Base-by-base conservation (phyloP, 345 rosid species). In the Ceriops zippeliana region DNA sequence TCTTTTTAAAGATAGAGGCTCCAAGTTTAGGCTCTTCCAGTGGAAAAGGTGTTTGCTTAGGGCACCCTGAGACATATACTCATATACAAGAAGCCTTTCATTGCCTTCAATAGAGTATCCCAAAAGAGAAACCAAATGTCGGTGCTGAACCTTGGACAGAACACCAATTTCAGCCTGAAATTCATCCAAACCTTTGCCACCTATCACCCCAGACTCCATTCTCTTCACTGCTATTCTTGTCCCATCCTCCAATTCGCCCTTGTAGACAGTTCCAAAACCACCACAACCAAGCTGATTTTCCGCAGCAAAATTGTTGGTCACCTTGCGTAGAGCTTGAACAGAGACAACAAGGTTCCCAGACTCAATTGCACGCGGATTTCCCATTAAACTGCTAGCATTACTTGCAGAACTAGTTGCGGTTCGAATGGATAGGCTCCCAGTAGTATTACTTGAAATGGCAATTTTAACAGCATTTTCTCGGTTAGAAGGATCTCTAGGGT, bases 231-330 rank as follows among this genome's bases (percentile, higher is more conserved):
- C 86, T 62, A 85, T 79, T 47, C 77, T 70, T 11, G 89, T 83
- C 20, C 89, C 89, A 52, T 83, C 85, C 28, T 79, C 81, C n/a
- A 85, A 68, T 69, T 80, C 85, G 24, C 89, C 88, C 63, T 81
- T 85, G 38, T 85, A 83, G 24, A 85, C 86, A 17, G 77, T 77
- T 51, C 89, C 89, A 57, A 85, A 85, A 8, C 86, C 89, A 52
- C 85, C 89, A 34, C 59, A 58, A 13, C 89, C 89, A 10, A 85
- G 76, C 74, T 83, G 74, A 37, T 85, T 85, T 62, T 79, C 75
- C 4, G 69, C 66, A 1, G 82, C 71, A 53, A 85, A 85, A 67
- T 77, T 67, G 1, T 73, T 62, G 0, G 89, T 83, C 65, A 79
- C 89, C 77, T 79, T 83, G 63, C 80, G 79, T 21, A 85, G 86